Percentiles rank a stretch among this genome's conserved stretches.
Evolutionary conservation across 2,329 filamentous ascomycete species (phyloP).

Genomic region (Neonectria faginata): DNA sequence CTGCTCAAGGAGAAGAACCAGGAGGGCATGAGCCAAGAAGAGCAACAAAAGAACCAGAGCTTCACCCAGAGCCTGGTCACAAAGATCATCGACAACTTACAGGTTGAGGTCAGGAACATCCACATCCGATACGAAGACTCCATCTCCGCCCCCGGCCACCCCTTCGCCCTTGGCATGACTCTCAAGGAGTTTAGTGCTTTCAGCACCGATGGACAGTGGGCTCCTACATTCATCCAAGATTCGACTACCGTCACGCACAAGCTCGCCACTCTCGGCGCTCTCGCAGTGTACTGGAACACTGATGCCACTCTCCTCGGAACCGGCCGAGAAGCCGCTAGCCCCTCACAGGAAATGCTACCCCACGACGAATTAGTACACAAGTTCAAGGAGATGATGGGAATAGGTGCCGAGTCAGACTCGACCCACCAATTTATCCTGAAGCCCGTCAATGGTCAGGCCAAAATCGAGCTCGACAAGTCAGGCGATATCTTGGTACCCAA

Average conservation of each 20-base stretch:
- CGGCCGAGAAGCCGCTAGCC: slow-evolving; percentile 72
- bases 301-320: slow-evolving; percentile 86
- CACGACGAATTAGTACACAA: slow-evolving; percentile 82
- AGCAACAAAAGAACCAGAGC: slow-evolving; percentile 97
- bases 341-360: slow-evolving; percentile 67
- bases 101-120: slow-evolving; percentile 98
- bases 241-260: slow-evolving; percentile 89
- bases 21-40: slow-evolving; percentile 94
- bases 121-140: slow-evolving; percentile 98
- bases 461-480: slow-evolving; percentile 94
- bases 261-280: slow-evolving; percentile 86
- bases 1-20: slow-evolving; percentile 90
- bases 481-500: slow-evolving; percentile 83
- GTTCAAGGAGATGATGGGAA: slow-evolving; percentile 84
- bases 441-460: slow-evolving; percentile 94
- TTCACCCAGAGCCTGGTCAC: slow-evolving; percentile 96
- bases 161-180: slow-evolving; percentile 92
- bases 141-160: slow-evolving; percentile 92
- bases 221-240: slow-evolving; percentile 94
- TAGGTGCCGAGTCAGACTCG: slow-evolving; percentile 67
- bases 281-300: slow-evolving; percentile 98
- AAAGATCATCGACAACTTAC: slow-evolving; percentile 97
- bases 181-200: slow-evolving; percentile 97
- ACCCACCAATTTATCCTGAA: slow-evolving; percentile 94
- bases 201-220: slow-evolving; percentile 95